Conservation (phyloP, 305 asterid genomes). For the Fraxinus latifolia region DNA sequence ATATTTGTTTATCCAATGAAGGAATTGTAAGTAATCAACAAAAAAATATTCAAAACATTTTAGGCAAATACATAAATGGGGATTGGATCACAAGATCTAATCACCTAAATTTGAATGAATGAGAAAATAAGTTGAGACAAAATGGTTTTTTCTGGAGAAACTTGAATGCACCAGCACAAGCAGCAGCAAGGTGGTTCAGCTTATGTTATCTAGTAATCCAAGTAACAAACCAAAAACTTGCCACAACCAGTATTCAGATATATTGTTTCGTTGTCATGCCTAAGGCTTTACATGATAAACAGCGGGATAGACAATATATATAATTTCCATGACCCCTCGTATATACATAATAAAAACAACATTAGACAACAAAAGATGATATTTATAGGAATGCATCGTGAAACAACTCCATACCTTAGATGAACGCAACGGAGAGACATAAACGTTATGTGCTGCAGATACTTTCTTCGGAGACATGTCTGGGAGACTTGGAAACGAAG, state of each 20-base stretch:
- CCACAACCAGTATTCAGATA: not conserved
- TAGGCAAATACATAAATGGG: conserved; percentile 1
- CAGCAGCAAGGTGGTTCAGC: conserved; percentile 7
- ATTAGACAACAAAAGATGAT: not conserved
- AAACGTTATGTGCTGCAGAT: conserved; percentile 84
- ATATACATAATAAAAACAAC: not conserved
- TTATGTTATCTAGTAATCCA: not conserved
- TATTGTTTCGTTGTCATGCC: not conserved
- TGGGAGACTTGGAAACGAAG: conserved; percentile 87
- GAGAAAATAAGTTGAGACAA: not conserved
- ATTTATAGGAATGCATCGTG: not conserved
- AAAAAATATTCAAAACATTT: not conserved
- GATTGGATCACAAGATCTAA: not conserved
- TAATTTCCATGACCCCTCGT: not conserved
- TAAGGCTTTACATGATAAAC: not conserved
- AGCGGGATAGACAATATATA: conserved; percentile 2
- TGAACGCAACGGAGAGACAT: conserved; percentile 86
- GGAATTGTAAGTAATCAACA: not conserved
- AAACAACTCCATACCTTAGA: conserved; percentile 57
- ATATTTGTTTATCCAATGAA: not conserved
- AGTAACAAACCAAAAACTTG: not conserved
- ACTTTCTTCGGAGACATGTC: conserved; percentile 99
- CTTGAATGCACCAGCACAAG: not conserved
- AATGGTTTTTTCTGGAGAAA: not conserved
- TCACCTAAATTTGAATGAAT: not conserved